Conservation (phyloP, 371 early-diverging fungal species). For the Mortierella sp. region DNA sequence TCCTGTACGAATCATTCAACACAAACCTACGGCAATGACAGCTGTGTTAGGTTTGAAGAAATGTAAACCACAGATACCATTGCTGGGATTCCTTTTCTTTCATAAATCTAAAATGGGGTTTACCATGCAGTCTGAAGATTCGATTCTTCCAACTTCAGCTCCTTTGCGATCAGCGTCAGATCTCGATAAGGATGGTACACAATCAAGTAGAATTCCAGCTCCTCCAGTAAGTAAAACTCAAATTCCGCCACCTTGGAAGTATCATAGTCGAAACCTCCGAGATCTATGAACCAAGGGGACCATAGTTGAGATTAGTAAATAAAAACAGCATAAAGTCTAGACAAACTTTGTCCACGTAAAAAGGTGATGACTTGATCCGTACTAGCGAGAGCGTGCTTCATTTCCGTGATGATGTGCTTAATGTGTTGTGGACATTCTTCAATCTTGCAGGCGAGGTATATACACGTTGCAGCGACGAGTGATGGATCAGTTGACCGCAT, state of each 20-base stretch:
- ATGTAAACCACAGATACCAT: too few relatives aligned
- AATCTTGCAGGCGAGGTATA: slow-evolving; percentile 90
- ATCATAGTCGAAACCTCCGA: slow-evolving; percentile 76
- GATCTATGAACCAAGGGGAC: too few relatives aligned
- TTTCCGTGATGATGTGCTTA: slow-evolving; percentile 79
- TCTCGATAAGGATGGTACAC: slow-evolving; percentile 91
- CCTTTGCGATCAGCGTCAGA: slow-evolving; percentile 70
- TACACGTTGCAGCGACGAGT: slow-evolving; percentile 82
- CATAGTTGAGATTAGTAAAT: too few relatives aligned
- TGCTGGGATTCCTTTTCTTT: too few relatives aligned
- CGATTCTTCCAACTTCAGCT: slow-evolving; percentile 66
- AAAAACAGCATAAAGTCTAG: too few relatives aligned
- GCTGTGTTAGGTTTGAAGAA: neutral
- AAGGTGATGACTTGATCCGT: too few relatives aligned
- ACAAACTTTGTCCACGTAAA: too few relatives aligned
- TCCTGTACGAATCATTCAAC: slow-evolving; percentile 84
- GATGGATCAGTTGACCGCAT: slow-evolving; percentile 79
- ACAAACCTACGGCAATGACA: slow-evolving; percentile 69
- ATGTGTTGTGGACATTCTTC: slow-evolving; percentile 92
- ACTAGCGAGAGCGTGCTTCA: slow-evolving; percentile 73
- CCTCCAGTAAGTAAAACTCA: slow-evolving; percentile 91
- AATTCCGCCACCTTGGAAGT: slow-evolving; percentile 85
- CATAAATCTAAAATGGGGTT: too few relatives aligned
- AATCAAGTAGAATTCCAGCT: slow-evolving; percentile 86
- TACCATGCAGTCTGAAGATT: slow-evolving; percentile 82